phyloP scores from a whole-genome alignment of 805 yeast genomes.

The Starmerella floricola region DNA sequence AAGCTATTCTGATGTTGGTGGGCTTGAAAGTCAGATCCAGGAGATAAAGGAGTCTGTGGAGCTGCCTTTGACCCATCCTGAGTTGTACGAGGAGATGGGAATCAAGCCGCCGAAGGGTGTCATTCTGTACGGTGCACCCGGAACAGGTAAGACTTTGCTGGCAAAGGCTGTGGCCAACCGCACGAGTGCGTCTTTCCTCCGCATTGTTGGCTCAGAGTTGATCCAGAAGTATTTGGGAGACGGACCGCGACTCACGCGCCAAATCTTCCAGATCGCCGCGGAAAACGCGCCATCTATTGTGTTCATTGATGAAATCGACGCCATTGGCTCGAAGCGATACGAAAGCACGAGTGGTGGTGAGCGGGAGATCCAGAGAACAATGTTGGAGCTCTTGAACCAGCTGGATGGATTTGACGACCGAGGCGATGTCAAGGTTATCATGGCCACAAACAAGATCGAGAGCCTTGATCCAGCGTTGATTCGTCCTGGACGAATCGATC shows the following conservation, averaged over 20 bases:
- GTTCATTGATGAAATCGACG: constrained; percentile 96
- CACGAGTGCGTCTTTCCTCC: constrained; percentile 86
- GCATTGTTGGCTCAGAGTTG: constrained; percentile 94
- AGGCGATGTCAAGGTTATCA: constrained; percentile 92
- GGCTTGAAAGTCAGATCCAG: constrained; percentile 88
- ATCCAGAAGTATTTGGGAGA: constrained; percentile 96
- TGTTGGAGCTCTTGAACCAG: constrained; percentile 90
- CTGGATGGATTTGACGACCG: constrained; percentile 95
- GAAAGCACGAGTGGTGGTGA: constrained; percentile 89
- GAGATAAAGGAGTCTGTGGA: constrained; percentile 97
- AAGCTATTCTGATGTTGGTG: constrained; percentile 94
- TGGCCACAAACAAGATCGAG: constrained; percentile 96
- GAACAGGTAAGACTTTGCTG: constrained; percentile 89
- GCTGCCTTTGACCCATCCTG: constrained; percentile 91
- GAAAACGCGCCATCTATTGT: constrained; percentile 98
- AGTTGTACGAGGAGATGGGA: constrained; percentile 95
- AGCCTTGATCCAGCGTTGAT: constrained; percentile 89
- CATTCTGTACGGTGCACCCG: constrained; percentile 92
- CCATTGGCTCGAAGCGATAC: constrained; percentile 96
- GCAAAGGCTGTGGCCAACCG: constrained; percentile 98
- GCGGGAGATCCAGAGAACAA: constrained; percentile 92
- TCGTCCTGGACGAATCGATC: constrained; percentile 94
- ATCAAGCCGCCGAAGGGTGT: constrained; percentile 98
- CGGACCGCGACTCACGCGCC: constrained; percentile 90
- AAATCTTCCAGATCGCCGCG: constrained; percentile 89